Evolutionary conservation across 2,329 filamentous ascomycete species (phyloP).

Genomic region (Endocalyx cinctus): DNA sequence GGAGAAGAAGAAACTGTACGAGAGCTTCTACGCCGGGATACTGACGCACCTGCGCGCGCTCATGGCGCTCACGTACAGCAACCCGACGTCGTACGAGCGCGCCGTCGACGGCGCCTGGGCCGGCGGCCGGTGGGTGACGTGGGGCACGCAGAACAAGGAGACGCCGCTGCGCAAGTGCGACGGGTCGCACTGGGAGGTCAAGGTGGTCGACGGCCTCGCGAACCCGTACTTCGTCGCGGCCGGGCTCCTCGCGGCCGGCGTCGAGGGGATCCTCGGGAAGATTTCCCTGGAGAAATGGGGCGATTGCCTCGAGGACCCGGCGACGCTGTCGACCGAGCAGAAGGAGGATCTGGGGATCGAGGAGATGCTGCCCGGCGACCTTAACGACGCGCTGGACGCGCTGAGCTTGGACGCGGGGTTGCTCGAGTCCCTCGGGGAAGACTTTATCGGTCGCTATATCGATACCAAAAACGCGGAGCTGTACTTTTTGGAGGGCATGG

Average conservation of each 20-base stretch:
- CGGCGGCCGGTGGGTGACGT: constrained; percentile 72
- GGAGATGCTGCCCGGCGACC: constrained; percentile 46
- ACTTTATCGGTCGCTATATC: constrained; percentile 53
- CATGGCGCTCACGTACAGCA: constrained; percentile 64
- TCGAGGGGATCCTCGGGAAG: constrained; percentile 45
- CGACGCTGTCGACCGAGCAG: constrained; percentile 40
- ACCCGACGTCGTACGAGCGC: constrained; percentile 63
- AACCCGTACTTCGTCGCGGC: constrained; percentile 71
- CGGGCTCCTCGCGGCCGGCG: constrained; percentile 56
- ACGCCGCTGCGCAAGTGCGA: constrained; percentile 65
- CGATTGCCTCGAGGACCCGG: constrained; percentile 54
- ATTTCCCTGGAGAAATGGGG: constrained; percentile 38
- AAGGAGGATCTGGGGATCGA: constrained; percentile 48
- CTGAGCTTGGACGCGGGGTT: constrained; percentile 46
- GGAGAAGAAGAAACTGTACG: constrained; percentile 42
- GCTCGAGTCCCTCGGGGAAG: constrained; percentile 38
- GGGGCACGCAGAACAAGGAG: constrained; percentile 80
- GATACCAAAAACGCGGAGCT: constrained; percentile 56
- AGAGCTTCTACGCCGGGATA: constrained; percentile 68
- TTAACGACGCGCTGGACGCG: constrained; percentile 50
- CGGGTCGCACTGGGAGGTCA: constrained; percentile 70
- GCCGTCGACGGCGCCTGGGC: constrained; percentile 68
- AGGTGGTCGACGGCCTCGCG: constrained; percentile 71
- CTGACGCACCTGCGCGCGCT: constrained; percentile 61
- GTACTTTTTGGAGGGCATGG: constrained; percentile 45